Percentiles rank a stretch among this genome's conserved stretches.
Evolutionary conservation across 768 basidiomycete species (phyloP).

Genomic region (Tylopilus rubrobrunneus): DNA sequence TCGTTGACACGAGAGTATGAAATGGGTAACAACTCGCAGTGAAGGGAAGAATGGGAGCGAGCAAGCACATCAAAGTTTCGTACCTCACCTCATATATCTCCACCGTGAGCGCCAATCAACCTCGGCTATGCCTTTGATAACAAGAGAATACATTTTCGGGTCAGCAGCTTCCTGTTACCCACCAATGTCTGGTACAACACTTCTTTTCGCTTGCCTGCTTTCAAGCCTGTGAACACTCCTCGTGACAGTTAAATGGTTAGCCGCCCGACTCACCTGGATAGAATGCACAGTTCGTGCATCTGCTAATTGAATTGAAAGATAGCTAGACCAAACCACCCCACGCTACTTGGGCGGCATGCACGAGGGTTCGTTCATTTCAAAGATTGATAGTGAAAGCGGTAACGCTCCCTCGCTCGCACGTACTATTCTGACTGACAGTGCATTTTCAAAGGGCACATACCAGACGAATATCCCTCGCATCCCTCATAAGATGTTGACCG

Average conservation of each 20-base stretch:
- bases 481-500: background rate
- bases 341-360: background rate
- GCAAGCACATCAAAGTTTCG: background rate
- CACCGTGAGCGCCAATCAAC: background rate
- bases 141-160: background rate
- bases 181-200: background rate
- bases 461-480: background rate
- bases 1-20: background rate
- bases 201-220: conserved; percentile 6
- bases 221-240: background rate
- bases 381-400: background rate
- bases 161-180: background rate
- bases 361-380: background rate
- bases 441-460: background rate
- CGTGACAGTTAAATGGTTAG: background rate
- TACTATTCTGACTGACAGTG: background rate
- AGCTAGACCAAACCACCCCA: background rate
- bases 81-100: background rate
- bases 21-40: too few relatives aligned
- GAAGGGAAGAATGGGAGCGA: too few relatives aligned
- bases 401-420: background rate
- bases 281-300: background rate
- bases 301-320: background rate
- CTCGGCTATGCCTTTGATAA: background rate
- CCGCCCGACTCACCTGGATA: background rate